Evolutionary conservation across 177 flowering plant genomes (phyloP), one percentile per base, ranked within the genome.

Genomic region (Tripterygium wilfordii): DNA sequence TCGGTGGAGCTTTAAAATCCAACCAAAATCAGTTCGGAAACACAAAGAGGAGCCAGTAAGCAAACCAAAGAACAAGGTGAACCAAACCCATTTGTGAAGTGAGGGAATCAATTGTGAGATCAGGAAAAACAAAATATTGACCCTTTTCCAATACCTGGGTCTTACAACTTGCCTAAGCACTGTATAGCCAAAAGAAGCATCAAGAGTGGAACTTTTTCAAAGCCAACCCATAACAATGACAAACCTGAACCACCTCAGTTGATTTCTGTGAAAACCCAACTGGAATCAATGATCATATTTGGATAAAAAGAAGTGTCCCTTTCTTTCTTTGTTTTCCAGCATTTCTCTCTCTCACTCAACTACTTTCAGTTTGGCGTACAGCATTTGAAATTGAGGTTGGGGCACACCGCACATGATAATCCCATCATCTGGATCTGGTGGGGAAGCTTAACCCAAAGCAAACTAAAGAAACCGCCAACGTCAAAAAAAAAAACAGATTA

Each of bases 361-460:
- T 41, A 37, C 35, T 49, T 35, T 37, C 39, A 3, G 45, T 58
- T 57, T 67, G 65, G 58, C 33, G 39, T 43, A 35, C 36, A 58
- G 66, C 65, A 45, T 45, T 61, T 56, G 68, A 52, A 37, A 39
- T 46, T 42, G 43, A 58, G 60, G 65, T 28, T 46, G 65, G 63
- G 54, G n/a, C n/a, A n/a, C n/a, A n/a, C n/a, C n/a, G n/a, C 48
- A 58, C 71, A 77, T 81, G 71, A 77, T 80, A 80, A 75, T 72
- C 91, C 76, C 85, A 84, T 82, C 80, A 79, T 78, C 78, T 44
- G n/a, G 42, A 57, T 61, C 78, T 44, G n/a, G 42, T 57, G 59
- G 65, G 69, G 62, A 36, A 54, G 56, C 49, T 56, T 42, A 46
- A 48, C 45, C 36, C 42, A 52, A 58, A 56, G 25, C 46, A 49